Evolutionary conservation across 202 grass and related monocot genomes (phyloP).

Genomic region (Setaria viridis): DNA sequence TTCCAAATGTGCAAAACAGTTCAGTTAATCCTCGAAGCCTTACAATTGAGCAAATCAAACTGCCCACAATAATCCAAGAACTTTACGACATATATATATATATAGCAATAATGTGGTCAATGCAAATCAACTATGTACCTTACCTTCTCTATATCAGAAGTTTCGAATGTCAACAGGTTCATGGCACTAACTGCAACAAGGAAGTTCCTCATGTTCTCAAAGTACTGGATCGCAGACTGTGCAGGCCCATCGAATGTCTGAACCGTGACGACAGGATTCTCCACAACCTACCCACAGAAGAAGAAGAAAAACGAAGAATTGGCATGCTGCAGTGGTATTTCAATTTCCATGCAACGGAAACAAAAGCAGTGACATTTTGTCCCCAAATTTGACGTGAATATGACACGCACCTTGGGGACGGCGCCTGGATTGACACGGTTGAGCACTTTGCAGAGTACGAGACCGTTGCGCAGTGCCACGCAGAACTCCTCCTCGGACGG

Average conservation of each 20-base stretch:
- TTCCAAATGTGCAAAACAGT: background rate
- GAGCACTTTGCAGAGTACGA: constrained; percentile 85
- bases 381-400: background rate
- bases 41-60: constrained; percentile 19
- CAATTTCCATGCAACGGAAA: background rate
- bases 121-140: constrained; percentile 40
- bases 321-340: constrained; percentile 8
- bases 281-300: constrained; percentile 59
- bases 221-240: constrained; percentile 89
- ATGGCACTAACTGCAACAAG: constrained; percentile 75
- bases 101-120: background rate
- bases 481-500: constrained; percentile 73
- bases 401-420: constrained; percentile 65
- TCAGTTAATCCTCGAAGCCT: background rate
- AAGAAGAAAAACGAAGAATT: background rate
- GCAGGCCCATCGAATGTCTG: constrained; percentile 74
- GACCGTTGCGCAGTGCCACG: constrained; percentile 67
- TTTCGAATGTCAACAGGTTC: constrained; percentile 82
- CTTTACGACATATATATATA: background rate
- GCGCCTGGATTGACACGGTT: constrained; percentile 79
- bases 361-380: background rate
- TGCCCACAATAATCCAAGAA: background rate
- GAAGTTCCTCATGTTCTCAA: constrained; percentile 92
- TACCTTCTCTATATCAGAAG: constrained; percentile 90
- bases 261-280: constrained; percentile 64